Conservation (phyloP, 164 flowering plant species). For the Amborella trichopoda region DNA sequence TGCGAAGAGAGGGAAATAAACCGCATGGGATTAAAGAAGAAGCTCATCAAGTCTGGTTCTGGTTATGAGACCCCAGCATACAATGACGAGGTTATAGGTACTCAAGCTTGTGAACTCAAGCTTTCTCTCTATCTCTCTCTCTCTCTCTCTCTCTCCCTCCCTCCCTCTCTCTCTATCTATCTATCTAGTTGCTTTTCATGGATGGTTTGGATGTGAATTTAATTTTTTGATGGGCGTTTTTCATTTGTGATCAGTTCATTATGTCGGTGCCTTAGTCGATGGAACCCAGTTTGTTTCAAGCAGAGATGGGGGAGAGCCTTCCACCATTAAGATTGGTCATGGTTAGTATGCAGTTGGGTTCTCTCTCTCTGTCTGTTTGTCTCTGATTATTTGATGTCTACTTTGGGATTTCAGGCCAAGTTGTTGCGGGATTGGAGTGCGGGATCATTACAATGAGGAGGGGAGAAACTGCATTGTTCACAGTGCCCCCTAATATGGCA, state of each 20-base stretch:
- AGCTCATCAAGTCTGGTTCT: slow-evolving; percentile 43
- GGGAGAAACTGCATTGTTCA: slow-evolving; percentile 57
- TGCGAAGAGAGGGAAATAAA: slow-evolving; percentile 56
- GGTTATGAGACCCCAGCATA: slow-evolving; percentile 53
- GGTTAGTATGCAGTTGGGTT: slow-evolving; percentile 19
- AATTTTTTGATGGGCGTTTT: neutral
- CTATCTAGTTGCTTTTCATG: neutral
- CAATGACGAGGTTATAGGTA: slow-evolving; percentile 64
- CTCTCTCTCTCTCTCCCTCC: no score
- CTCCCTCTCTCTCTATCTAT: no score
- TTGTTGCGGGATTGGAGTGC: slow-evolving; percentile 34
- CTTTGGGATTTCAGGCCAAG: slow-evolving; percentile 25
- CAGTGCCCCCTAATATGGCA: slow-evolving; percentile 36
- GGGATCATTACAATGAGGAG: slow-evolving; percentile 55
- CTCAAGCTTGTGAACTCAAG: no score
- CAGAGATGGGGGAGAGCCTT: slow-evolving; percentile 30
- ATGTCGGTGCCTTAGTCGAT: slow-evolving; percentile 37
- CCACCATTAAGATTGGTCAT: slow-evolving; percentile 41
- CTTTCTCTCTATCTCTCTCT: no score
- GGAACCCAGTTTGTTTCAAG: slow-evolving; percentile 46
- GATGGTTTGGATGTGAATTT: neutral
- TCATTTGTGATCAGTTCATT: slow-evolving; percentile 38
- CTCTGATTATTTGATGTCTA: slow-evolving; percentile 4
- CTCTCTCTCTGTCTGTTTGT: neutral
- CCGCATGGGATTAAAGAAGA: slow-evolving; percentile 26